These are phyloP conservation scores for Penicillium ochrochloron DNA, from an alignment of 495 filamentous ascomycete species.

Conservation along the genomic window DNA sequence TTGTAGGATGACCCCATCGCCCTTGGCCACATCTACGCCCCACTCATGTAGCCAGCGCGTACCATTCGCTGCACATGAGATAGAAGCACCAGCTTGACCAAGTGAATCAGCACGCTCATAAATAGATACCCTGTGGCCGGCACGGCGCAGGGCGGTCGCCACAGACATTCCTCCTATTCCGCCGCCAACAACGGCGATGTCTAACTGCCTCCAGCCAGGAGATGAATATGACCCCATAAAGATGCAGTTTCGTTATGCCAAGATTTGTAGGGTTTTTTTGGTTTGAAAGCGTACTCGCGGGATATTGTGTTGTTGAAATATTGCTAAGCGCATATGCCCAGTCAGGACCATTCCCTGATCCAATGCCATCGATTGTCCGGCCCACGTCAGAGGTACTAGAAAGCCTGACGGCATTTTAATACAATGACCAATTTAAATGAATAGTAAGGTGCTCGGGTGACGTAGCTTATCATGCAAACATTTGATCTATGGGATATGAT, in stretches of 20 bases:
- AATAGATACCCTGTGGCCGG: conserved; percentile 63
- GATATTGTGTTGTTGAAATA: not conserved
- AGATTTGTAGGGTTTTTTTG: not conserved
- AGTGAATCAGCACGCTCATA: conserved; percentile 46
- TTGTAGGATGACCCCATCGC: conserved; percentile 50
- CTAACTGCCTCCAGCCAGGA: conserved; percentile 39
- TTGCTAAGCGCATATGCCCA: not conserved
- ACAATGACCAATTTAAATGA: not conserved
- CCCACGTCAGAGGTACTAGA: not conserved
- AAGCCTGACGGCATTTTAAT: not conserved
- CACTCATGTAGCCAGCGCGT: conserved; percentile 52
- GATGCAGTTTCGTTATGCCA: not conserved
- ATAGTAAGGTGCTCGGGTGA: not conserved
- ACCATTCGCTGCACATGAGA: conserved; percentile 51
- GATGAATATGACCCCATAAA: not conserved
- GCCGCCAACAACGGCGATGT: conserved; percentile 64
- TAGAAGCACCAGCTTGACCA: conserved; percentile 48
- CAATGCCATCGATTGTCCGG: not conserved
- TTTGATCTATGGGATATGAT: not conserved
- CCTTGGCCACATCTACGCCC: conserved; percentile 46
- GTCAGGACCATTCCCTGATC: not conserved
- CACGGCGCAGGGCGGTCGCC: conserved; percentile 63
- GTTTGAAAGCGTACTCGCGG: not conserved
- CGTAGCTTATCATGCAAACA: not conserved
- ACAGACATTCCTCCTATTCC: conserved; percentile 70